phyloP scores from a whole-genome alignment of 2,329 filamentous ascomycete species.

The Colletotrichum sp. region DNA sequence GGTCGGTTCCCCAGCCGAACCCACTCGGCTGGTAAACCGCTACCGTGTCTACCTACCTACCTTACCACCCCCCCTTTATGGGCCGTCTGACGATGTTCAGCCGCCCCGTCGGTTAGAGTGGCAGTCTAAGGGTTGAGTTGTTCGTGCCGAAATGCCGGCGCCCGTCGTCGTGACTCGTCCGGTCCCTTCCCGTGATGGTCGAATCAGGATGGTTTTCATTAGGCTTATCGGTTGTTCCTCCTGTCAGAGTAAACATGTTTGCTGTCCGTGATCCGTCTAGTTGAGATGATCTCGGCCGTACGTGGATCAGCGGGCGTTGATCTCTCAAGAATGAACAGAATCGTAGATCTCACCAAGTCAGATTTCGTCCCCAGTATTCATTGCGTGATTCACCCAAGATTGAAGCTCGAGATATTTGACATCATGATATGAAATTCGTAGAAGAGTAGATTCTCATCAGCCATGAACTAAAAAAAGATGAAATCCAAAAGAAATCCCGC shows the following conservation, averaged over 20 bases:
- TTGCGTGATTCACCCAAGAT: not conserved
- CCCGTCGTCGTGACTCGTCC: not conserved
- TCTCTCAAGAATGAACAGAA: not conserved
- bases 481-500: not conserved
- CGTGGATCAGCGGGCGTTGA: not conserved
- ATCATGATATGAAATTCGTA: not conserved
- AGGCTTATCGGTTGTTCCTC: not conserved
- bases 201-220: not conserved
- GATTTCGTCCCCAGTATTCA: not conserved
- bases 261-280: not conserved
- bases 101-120: not conserved
- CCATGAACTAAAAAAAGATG: not conserved
- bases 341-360: not conserved
- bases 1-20: not conserved
- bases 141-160: not conserved
- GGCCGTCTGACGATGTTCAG: not conserved
- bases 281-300: not conserved
- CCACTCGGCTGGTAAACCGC: not conserved
- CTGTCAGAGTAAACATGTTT: not conserved
- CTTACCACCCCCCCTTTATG: not conserved
- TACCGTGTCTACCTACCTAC: not conserved
- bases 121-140: not conserved
- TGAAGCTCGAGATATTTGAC: not conserved
- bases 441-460: conserved; percentile 7
- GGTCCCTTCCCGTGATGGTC: not conserved